Percentiles rank a stretch among this genome's conserved stretches.
Evolutionary conservation across 2,329 filamentous ascomycete species (phyloP).

Genomic region (Penicillium sp.): DNA sequence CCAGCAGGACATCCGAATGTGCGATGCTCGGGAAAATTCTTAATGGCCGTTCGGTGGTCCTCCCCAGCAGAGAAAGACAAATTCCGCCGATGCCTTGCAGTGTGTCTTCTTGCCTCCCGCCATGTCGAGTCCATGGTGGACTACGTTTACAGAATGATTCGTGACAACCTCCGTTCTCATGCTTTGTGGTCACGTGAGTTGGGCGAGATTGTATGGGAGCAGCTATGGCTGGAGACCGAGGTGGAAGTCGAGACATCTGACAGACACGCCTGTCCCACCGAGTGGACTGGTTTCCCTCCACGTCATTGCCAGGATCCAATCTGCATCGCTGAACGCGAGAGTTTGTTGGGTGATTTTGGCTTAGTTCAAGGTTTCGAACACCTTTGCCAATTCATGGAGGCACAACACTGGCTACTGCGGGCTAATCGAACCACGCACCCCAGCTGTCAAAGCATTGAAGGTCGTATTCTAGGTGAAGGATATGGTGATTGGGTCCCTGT

Average conservation of each 20-base stretch:
- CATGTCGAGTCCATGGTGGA: constrained; percentile 20
- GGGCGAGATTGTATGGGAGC: constrained; percentile 23
- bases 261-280: constrained; percentile 34
- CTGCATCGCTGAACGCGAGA: constrained; percentile 25
- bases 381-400: constrained; percentile 26
- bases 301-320: constrained; percentile 27
- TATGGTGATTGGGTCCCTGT: constrained; percentile 24
- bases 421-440: constrained; percentile 34
- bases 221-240: constrained; percentile 27
- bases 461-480: constrained; percentile 29
- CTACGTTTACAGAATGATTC: constrained; percentile 37
- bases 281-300: constrained; percentile 31
- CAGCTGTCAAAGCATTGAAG: constrained; percentile 15
- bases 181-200: constrained; percentile 15
- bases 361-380: constrained; percentile 17
- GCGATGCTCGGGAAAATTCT: constrained; percentile 26
- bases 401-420: constrained; percentile 32
- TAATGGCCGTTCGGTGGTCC: constrained; percentile 24
- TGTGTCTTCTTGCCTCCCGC: constrained; percentile 25
- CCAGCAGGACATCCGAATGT: constrained; percentile 3
- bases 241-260: constrained; percentile 7
- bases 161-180: constrained; percentile 28
- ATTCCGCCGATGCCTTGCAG: constrained; percentile 35
- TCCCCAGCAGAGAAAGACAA: constrained; percentile 30
- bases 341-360: constrained; percentile 17